These are phyloP conservation scores for Chaetomium sp. DNA, from an alignment of 2,329 filamentous ascomycete species.

Conservation along the genomic window DNA sequence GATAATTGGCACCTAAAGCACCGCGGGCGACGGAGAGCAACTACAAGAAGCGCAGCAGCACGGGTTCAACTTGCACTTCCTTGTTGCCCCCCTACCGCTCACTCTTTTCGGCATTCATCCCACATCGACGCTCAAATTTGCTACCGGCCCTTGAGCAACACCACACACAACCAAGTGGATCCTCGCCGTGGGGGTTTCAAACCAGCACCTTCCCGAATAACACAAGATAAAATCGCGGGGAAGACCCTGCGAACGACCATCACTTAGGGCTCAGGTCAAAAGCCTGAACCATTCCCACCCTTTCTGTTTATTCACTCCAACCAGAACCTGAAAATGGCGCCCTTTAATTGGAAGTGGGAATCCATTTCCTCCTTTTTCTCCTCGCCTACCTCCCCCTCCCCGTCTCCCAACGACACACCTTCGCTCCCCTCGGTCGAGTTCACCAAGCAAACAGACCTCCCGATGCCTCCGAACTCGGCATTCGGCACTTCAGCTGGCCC, in stretches of 20 bases:
- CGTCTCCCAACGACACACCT: conserved; percentile 13
- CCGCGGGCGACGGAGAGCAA: background rate
- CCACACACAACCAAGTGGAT: conserved; percentile 18
- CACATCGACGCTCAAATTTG: background rate
- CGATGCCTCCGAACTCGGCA: conserved; percentile 14
- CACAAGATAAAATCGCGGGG: conserved; percentile 19
- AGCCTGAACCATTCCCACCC: conserved; percentile 5
- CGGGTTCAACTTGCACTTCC: background rate
- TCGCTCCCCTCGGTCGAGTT: conserved; percentile 13
- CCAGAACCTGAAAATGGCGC: conserved; percentile 5
- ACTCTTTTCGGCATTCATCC: background rate
- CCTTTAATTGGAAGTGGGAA: no score
- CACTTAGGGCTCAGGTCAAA: conserved; percentile 7
- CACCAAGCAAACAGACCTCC: conserved; percentile 16
- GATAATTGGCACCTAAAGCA: background rate
- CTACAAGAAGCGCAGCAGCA: background rate
- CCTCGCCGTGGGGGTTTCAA: conserved; percentile 21
- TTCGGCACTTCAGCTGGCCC: background rate
- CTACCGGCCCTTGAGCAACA: background rate
- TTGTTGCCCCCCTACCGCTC: background rate
- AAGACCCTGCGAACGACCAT: conserved; percentile 17
- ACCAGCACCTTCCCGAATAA: conserved; percentile 6
- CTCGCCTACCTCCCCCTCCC: conserved; percentile 15
- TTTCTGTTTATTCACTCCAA: background rate
- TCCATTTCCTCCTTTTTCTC: conserved; percentile 27